Evolutionary conservation across 2,329 filamentous ascomycete species (phyloP), one percentile per base, ranked within the genome.

Genomic region (Clonostachys rhizophaga): DNA sequence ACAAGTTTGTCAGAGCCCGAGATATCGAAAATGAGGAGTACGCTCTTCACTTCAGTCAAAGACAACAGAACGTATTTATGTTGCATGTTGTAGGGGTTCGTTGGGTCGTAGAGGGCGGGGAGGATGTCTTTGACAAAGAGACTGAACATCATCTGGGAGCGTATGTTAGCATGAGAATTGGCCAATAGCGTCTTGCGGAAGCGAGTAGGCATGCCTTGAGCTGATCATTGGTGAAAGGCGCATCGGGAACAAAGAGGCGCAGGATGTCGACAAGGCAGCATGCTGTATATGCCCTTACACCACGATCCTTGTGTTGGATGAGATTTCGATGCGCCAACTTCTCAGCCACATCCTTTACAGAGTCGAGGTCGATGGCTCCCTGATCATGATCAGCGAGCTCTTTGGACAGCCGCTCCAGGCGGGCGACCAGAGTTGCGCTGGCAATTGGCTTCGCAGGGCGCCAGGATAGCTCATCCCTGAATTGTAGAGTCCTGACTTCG

Each of bases 191-290:
- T 18, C 3, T 35, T 13, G 16, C 8, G 17, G 11, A n/a, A 6
- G 37, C 39, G 13, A 30, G 42, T 34, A 24, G 37, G 13, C 47
- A 39, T 40, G 48, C 91, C 85, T 95, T 96, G 52, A 97, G 78
- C 70, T 97, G 91, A 50, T 87, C 83, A 39, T 82, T 83, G 20
- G 90, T 95, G 68, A 95, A 97, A 16, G 94, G 94, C 63, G 94
- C 94, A 75, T 97, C 86, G 1, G 94, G 94, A 30, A 94, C 94
- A 68, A 90, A 96, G 48, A 99, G 78, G 58, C 89, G 86, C 62
- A 99, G 80, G 55, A 99, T 87, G 64, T 99, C 94, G 47, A 96
- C 91, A 51, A 97, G 76, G 64, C 91, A 97, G 60, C 89, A 89
- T 40, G 91, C 85, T 34, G 89, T 82, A 73, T 87, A 96, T 24